Conservation (phyloP, 179 eudicot species). For the Silene vulgaris region DNA sequence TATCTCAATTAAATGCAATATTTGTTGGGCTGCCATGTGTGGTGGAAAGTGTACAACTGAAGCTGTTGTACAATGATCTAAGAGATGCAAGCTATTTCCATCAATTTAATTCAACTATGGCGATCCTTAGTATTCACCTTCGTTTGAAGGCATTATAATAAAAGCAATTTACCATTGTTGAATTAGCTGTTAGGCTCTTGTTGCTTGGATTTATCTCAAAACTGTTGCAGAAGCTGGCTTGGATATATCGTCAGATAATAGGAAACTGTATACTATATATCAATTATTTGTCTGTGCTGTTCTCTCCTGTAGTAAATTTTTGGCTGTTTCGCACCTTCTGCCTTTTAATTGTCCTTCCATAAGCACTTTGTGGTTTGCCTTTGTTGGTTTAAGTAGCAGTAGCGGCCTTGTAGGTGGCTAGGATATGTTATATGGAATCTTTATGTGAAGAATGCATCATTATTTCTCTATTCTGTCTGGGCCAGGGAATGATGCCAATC, state of each 20-base stretch:
- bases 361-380: neutral
- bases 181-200: neutral
- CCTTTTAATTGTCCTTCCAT: neutral
- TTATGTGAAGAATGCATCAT: constrained; percentile 1
- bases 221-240: neutral
- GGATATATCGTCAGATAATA: neutral
- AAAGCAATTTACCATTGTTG: neutral
- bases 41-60: too few relatives aligned
- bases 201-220: neutral
- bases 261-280: neutral
- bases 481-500: constrained; percentile 29
- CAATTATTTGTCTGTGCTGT: neutral
- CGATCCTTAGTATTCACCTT: neutral
- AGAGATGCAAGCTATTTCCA: neutral
- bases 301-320: neutral
- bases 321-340: neutral
- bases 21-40: too few relatives aligned
- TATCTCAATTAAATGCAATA: too few relatives aligned
- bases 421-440: neutral
- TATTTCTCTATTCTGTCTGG: neutral
- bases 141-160: neutral
- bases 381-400: constrained; percentile 1
- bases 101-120: too few relatives aligned
- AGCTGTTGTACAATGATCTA: neutral
- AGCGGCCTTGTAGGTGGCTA: neutral